Conservation (phyloP, 805 yeast genomes). For the Yamadazyma nakazawae region DNA sequence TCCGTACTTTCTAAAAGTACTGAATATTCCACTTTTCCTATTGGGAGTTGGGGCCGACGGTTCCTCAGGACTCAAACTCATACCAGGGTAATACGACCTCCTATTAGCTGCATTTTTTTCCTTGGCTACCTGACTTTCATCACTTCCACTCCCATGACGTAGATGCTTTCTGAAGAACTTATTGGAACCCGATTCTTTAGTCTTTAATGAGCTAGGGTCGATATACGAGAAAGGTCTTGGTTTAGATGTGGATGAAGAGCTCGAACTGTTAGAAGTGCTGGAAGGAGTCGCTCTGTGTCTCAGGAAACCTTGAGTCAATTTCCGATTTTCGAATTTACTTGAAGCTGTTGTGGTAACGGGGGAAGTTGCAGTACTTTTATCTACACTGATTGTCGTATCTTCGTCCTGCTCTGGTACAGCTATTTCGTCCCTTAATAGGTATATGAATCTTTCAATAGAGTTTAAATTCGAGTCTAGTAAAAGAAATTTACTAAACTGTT, state of each 20-base stretch:
- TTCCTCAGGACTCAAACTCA: conserved; percentile 16
- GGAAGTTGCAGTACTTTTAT: conserved; percentile 14
- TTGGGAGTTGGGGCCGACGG: conserved; percentile 1
- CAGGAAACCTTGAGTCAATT: conserved; percentile 28
- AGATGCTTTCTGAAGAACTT: conserved; percentile 62
- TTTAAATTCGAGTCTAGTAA: conserved; percentile 43
- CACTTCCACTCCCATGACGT: conserved; percentile 41
- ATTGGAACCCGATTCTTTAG: conserved; percentile 20
- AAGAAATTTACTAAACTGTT: conserved; percentile 34
- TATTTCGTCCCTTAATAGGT: conserved; percentile 17
- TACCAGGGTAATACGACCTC: conserved; percentile 16
- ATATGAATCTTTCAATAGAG: conserved; percentile 50
- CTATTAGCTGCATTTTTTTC: conserved; percentile 3
- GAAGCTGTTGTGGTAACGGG: neutral
- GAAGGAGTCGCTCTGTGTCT: conserved; percentile 22
- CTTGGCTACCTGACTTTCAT: neutral
- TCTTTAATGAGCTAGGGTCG: conserved; percentile 26
- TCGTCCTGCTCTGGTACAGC: conserved; percentile 10
- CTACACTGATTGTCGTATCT: neutral
- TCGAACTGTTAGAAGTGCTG: conserved; percentile 12
- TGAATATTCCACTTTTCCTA: conserved; percentile 34
- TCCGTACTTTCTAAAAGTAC: conserved; percentile 39
- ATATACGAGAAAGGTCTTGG: conserved; percentile 40
- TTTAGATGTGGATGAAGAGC: conserved; percentile 12
- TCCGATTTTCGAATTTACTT: conserved; percentile 28